Conservation (phyloP, 2,329 filamentous ascomycete genomes). For the Aspergillus neotritici region DNA sequence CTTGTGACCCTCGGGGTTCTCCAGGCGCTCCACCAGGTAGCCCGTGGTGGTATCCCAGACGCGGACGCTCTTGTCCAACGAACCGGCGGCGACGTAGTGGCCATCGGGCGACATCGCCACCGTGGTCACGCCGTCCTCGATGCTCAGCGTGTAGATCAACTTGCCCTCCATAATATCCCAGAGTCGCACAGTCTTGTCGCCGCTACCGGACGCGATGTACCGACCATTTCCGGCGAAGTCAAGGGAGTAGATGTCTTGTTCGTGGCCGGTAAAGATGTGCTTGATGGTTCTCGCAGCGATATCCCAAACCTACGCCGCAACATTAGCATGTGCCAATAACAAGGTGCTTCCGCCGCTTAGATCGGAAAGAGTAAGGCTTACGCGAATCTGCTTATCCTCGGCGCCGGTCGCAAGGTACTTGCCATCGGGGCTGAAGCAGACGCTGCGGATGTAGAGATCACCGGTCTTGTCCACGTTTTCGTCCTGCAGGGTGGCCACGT, state of each 20-base stretch:
- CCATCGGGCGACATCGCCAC: constrained; percentile 96
- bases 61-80: constrained; percentile 92
- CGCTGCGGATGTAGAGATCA: constrained; percentile 93
- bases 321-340: neutral
- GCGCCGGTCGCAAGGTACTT: constrained; percentile 91
- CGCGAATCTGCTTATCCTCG: constrained; percentile 93
- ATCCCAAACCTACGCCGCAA: constrained; percentile 75
- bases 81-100: constrained; percentile 88
- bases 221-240: constrained; percentile 92
- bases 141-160: constrained; percentile 78
- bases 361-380: constrained; percentile 42
- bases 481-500: constrained; percentile 85
- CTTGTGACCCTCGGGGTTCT: constrained; percentile 90
- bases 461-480: constrained; percentile 79
- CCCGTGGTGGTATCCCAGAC: constrained; percentile 91
- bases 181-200: constrained; percentile 86
- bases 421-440: constrained; percentile 97
- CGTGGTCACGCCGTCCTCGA: constrained; percentile 95
- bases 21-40: constrained; percentile 81
- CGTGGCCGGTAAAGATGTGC: constrained; percentile 91
- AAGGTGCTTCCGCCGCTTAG: neutral
- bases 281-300: constrained; percentile 77
- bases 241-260: constrained; percentile 96
- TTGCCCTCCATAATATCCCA: constrained; percentile 89
- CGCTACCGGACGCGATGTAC: constrained; percentile 91